Evolutionary conservation across 208 protist species (phyloP), one percentile per base, ranked within the genome.

Genomic region (Trypanosoma melophagium): DNA sequence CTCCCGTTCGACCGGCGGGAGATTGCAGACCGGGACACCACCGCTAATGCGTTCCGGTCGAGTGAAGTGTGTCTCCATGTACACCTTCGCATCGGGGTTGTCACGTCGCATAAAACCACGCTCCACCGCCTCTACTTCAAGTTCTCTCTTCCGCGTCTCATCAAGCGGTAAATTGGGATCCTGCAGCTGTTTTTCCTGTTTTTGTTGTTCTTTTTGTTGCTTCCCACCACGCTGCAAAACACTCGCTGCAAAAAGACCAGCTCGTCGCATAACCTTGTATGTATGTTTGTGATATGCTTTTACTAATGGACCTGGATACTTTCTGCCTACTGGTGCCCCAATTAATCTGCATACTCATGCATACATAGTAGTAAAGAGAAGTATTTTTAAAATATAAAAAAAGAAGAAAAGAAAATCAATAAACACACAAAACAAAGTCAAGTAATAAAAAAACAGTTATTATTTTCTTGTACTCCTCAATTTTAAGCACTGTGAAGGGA

Each of bases 31-130:
- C 1, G 67, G 22, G 12, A 95, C 74, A 16, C 81, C 83, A 35
- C 76, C 73, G 31, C 71, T 50, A 47, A 74, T 67, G 52, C 44
- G 76, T 59, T 88, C 81, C 19, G 79, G 68, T 1, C 66, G 55
- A 28, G 50, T 49, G 38, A 89, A 83, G 44, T 65, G 77, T 50
- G 87, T 55, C 35, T 80, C 71, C 81, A 93, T 87, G 42, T 86
- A 84, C 5, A 84, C 58, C 45, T 82, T 83, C 44, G 81, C 75
- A 45, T 90, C 75, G 28, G 56, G 50, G 35, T 31, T 71, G 66
- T 90, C 81, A 42, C 86, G 80, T 9, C 83, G 82, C 28, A 72
- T 80, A 47, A 87, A 93, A 19, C 86, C 86, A 28, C 76, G 78
- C 60, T 60, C 52, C 13, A 59, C 55, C 52, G 83, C 83, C 70